These are phyloP conservation scores for Clavulina sp. DNA, from an alignment of 768 basidiomycete species.

Conservation along the genomic window DNA sequence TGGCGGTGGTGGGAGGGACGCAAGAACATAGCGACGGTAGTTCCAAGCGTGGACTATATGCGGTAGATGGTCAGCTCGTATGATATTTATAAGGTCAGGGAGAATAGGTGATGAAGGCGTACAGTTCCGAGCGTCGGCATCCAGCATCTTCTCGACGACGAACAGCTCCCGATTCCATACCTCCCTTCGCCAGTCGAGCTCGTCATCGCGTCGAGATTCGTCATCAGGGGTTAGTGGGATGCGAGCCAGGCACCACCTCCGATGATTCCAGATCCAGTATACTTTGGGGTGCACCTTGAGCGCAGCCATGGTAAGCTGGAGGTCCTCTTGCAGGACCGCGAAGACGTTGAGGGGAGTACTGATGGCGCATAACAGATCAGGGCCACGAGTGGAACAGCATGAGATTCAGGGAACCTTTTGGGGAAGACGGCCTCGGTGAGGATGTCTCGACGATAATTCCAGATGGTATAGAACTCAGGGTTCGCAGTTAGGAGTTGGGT, in stretches of 20 bases:
- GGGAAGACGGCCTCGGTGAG: constrained; percentile 55
- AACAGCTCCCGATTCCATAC: constrained; percentile 77
- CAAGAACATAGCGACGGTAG: constrained; percentile 75
- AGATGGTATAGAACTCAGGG: constrained; percentile 90
- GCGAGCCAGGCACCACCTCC: constrained; percentile 83
- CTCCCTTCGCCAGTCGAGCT: constrained; percentile 47
- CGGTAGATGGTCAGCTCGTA: neutral
- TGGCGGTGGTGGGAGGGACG: constrained; percentile 38
- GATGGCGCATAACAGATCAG: constrained; percentile 5
- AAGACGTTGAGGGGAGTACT: constrained; percentile 50
- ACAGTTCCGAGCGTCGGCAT: constrained; percentile 89
- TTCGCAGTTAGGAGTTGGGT: constrained; percentile 62
- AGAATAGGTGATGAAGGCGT: constrained; percentile 16
- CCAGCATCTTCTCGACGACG: constrained; percentile 83
- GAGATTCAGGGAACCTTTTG: constrained; percentile 27
- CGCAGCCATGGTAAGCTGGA: constrained; percentile 62
- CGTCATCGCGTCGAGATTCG: constrained; percentile 19
- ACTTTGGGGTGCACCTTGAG: constrained; percentile 83
- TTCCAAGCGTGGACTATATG: constrained; percentile 80
- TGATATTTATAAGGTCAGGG: neutral
- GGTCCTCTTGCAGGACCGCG: constrained; percentile 46
- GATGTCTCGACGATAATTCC: constrained; percentile 86
- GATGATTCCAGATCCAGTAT: constrained; percentile 98
- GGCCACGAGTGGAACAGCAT: constrained; percentile 1
- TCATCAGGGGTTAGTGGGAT: constrained; percentile 55